Evolutionary conservation across 192 early-diverging fungal genomes (phyloP).

Genomic region (Podila epigama): DNA sequence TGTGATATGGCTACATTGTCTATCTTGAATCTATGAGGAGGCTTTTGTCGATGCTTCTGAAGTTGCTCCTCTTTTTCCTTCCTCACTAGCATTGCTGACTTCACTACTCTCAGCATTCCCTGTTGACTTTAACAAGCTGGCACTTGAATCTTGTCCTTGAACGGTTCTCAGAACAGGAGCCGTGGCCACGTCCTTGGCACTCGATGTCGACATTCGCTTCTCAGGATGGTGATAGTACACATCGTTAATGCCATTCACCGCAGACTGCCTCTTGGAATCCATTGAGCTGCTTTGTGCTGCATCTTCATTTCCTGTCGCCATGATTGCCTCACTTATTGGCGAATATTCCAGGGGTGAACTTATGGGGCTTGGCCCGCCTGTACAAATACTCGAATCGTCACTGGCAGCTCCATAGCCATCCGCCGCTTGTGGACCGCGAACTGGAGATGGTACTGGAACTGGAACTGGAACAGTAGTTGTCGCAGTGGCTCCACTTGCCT

Average conservation of each 20-base stretch:
- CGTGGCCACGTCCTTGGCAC: background rate
- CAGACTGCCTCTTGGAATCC: background rate
- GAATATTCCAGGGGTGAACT: background rate
- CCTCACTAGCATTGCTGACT: too few relatives aligned
- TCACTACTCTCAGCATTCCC: too few relatives aligned
- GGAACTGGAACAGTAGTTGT: background rate
- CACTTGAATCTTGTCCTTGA: slow-evolving; percentile 21
- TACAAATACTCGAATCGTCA: background rate
- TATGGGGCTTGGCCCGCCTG: background rate
- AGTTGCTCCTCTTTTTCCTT: too few relatives aligned
- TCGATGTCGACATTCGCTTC: background rate
- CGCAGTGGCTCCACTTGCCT: background rate
- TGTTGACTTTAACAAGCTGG: slow-evolving; percentile 1
- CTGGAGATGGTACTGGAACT: background rate
- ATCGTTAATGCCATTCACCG: slow-evolving; percentile 39
- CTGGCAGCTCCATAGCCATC: background rate
- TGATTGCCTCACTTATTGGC: background rate
- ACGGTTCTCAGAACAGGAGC: slow-evolving; percentile 13
- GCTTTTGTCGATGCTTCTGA: too few relatives aligned
- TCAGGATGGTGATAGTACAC: slow-evolving; percentile 61
- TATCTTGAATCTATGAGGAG: too few relatives aligned
- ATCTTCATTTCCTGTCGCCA: too few relatives aligned
- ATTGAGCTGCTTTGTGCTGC: background rate
- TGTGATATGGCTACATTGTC: too few relatives aligned
- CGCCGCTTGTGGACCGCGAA: background rate